phyloP scores from a whole-genome alignment of 1,139 yeast species.

The Zygoascus hellenicus region DNA sequence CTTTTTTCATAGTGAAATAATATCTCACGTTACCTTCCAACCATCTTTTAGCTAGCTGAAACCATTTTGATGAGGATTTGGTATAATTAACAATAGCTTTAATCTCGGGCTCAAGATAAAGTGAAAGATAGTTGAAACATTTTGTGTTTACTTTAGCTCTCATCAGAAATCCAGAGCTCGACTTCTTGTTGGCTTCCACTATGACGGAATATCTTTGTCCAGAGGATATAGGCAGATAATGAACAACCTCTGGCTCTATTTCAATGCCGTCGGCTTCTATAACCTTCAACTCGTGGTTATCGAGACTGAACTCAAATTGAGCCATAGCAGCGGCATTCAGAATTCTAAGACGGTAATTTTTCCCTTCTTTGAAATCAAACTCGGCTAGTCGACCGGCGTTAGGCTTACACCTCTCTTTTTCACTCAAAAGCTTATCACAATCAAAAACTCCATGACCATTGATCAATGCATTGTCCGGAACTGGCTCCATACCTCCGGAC shows the following conservation, averaged over 20 bases:
- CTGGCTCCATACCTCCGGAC: constrained; percentile 90
- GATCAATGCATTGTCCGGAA: constrained; percentile 55
- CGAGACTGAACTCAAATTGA: constrained; percentile 28
- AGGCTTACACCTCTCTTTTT: constrained; percentile 32
- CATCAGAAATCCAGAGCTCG: constrained; percentile 13
- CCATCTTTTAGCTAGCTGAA: not conserved
- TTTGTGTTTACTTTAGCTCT: constrained; percentile 23
- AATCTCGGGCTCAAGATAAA: constrained; percentile 20
- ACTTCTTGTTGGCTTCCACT: constrained; percentile 36
- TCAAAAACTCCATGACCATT: constrained; percentile 26
- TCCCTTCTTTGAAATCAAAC: constrained; percentile 15
- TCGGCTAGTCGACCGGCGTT: constrained; percentile 11
- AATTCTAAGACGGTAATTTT: constrained; percentile 26
- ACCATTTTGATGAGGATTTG: constrained; percentile 16
- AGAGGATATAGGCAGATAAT: constrained; percentile 55
- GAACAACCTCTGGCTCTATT: constrained; percentile 52
- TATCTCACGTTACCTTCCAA: not conserved
- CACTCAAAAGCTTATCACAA: constrained; percentile 24
- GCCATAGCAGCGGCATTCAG: constrained; percentile 32
- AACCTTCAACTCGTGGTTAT: constrained; percentile 48
- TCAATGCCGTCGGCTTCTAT: constrained; percentile 70
- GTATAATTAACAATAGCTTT: constrained; percentile 17
- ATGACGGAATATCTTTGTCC: constrained; percentile 72
- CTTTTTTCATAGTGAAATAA: not conserved
- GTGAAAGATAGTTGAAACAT: constrained; percentile 21